Evolutionary conservation across 2,329 filamentous ascomycete species (phyloP), one percentile per base, ranked within the genome.

Genomic region (Sclerotinia borealis): DNA sequence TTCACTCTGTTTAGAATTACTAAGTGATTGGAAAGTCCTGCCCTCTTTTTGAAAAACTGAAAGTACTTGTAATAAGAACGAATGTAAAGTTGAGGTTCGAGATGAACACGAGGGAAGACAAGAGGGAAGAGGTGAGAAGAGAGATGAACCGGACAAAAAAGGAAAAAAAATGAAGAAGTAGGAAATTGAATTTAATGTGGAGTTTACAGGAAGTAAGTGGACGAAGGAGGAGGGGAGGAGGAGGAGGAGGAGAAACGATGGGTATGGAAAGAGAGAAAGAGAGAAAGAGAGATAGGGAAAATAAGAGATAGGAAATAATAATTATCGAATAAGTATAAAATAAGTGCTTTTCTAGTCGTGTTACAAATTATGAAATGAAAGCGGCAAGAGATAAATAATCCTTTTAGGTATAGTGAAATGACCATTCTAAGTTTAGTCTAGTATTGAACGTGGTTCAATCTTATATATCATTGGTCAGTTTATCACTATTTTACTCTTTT

Each of bases 21-120:
- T 31, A 51, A 60, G 45, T 51, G 45, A 51, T 60, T 60, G 58
- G 25, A 31, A 25, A 60, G 45, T 29, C 34, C 34, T 27, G 45
- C 56, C 56, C 39, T 49, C 56, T 50, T 19, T 22, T 13, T 37
- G 10, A 19, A 25, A n/a, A 59, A 50, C 31, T 22, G 43, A 25
- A 50, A 37, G 34, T 50, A n/a, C n/a, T n/a, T n/a, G n/a, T n/a
- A 29, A n/a, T 31, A 22, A 29, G 56, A 50, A 59, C 45, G 56
- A 39, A 37, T 50, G 56, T 39, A 39, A 51, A 31, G 52, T 55
- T 31, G 37, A 41, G 31, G 3, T 6, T 39, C 1, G 41, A 29
- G n/a, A 36, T n/a, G 29, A 22, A 41, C 13, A 3, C 6, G 10
- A 41, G 17, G 17, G 15, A 6, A 27, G 39, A 43, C 54, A 13